Evolutionary conservation across 2,329 filamentous ascomycete species (phyloP), one percentile per base, ranked within the genome.

Genomic region (Colletotrichum sp.): DNA sequence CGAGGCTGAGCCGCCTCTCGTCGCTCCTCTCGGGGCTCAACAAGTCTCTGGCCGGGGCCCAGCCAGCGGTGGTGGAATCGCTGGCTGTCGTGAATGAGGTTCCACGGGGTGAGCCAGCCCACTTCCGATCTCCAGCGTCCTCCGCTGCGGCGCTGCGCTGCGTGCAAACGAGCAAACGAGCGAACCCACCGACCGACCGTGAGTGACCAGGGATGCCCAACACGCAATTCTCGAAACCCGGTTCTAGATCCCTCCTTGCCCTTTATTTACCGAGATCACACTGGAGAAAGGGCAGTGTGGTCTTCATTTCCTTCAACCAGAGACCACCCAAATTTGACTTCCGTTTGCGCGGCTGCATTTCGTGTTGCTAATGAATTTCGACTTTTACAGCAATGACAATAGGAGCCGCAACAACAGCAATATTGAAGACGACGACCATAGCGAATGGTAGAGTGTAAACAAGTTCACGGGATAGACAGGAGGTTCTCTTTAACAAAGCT

Each of bases 1-100:
- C 70, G 64, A 76, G 73, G 73, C 73, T 73, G 70, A 68, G 73
- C 18, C 30, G 70, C 18, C 30, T 60, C 28, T 26, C 39, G 30
- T 34, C 21, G 16, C 21, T 21, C 3, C 10, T 21, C 32, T 68
- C 32, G 60, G 21, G 44, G 28, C 60, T 66, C 62, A 66, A 71
- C 34, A 62, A 28, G 26, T 60, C 52, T 64, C 49, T 52, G 26
- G 44, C 21, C 62, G 52, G 66, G 24, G n/a, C 32, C n/a, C 64
- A 59, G 55, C 24, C 26, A 28, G 18, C 10, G 49, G 67, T 26
- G 18, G 39, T 39, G 16, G 16, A 36, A 36, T 36, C 16, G 36
- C 16, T 39, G 36, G 8, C 36, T 44, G 36, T 28, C 24, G 18
- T 16, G 15, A 32, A 13, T 30, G 68, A 21, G 72, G 39, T 36